phyloP scores from a whole-genome alignment of 176 grass and related monocot species.

The Guadua angustifolia region DNA sequence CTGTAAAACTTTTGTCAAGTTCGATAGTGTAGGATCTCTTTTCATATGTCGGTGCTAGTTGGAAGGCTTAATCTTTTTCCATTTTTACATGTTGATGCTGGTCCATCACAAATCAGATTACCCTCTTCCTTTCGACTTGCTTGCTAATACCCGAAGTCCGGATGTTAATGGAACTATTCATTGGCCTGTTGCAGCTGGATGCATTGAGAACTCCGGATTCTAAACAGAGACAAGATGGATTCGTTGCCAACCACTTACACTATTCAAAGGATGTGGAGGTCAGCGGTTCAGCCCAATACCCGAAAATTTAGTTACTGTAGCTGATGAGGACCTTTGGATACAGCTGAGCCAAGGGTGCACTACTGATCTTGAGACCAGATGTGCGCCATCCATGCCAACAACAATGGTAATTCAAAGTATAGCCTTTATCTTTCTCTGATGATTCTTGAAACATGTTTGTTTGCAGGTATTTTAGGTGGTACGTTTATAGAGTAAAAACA shows the following conservation, averaged over 20 bases:
- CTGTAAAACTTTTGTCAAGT: not conserved
- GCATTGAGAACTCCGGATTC: slow-evolving; percentile 77
- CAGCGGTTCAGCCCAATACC: slow-evolving; percentile 53
- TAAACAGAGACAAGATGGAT: slow-evolving; percentile 51
- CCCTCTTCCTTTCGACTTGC: not conserved
- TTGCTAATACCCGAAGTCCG: not conserved
- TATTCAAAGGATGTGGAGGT: slow-evolving; percentile 61
- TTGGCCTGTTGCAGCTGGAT: slow-evolving; percentile 50
- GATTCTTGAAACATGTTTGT: slow-evolving; percentile 17
- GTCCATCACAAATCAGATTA: slow-evolving; percentile 14
- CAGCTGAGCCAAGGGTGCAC: slow-evolving; percentile 74
- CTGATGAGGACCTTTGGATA: slow-evolving; percentile 79
- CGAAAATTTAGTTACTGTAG: slow-evolving; percentile 58
- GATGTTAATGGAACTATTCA: not conserved
- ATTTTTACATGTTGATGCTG: slow-evolving; percentile 25
- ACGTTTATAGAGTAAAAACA: not conserved
- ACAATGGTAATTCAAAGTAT: slow-evolving; percentile 48
- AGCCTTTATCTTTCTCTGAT: not conserved
- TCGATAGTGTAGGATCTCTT: not conserved
- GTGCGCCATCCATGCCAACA: slow-evolving; percentile 26
- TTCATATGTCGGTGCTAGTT: not conserved
- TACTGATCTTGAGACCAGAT: slow-evolving; percentile 79
- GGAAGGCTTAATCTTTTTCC: not conserved
- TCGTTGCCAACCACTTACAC: slow-evolving; percentile 58
- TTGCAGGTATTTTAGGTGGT: slow-evolving; percentile 4